A percentile compares a stretch with the other conserved stretches of the same genome.
Conservation (phyloP, 2,329 filamentous ascomycete species). For the Tolypocladium tropicale region DNA sequence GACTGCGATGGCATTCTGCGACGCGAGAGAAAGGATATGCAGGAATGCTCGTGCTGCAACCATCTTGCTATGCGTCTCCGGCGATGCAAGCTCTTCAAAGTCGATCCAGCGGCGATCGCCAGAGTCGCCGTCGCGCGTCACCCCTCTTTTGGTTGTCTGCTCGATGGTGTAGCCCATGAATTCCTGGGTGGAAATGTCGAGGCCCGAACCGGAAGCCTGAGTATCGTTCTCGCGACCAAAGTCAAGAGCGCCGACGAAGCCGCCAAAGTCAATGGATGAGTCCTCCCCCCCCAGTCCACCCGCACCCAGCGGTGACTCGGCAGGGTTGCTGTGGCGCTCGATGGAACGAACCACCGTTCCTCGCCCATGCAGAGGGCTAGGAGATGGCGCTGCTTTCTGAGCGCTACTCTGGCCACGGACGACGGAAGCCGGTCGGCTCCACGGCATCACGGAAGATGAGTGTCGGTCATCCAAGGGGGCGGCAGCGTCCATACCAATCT, state of each 20-base stretch:
- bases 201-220: constrained; percentile 20
- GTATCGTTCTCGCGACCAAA: constrained; percentile 14
- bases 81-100: constrained; percentile 62
- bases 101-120: constrained; percentile 37
- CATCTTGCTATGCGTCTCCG: constrained; percentile 38
- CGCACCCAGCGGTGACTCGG: constrained; percentile 18
- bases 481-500: constrained; percentile 60
- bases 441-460: constrained; percentile 40
- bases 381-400: constrained; percentile 19
- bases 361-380: constrained; percentile 26
- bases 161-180: constrained; percentile 35
- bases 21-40: constrained; percentile 62
- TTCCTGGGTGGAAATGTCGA: constrained; percentile 35
- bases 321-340: constrained; percentile 36
- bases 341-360: constrained; percentile 28
- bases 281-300: constrained; percentile 23
- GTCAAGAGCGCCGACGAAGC: constrained; percentile 7
- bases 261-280: constrained; percentile 18
- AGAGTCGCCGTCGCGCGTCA: constrained; percentile 19
- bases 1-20: constrained; percentile 52
- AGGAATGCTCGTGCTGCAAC: constrained; percentile 68
- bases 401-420: constrained; percentile 28
- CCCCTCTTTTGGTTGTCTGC: constrained; percentile 21
- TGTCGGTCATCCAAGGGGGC: constrained; percentile 58
- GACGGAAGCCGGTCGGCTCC: constrained; percentile 40